Evolutionary conservation across 192 early-diverging fungal genomes (phyloP).

Genomic region (Backusella tuberculispora): DNA sequence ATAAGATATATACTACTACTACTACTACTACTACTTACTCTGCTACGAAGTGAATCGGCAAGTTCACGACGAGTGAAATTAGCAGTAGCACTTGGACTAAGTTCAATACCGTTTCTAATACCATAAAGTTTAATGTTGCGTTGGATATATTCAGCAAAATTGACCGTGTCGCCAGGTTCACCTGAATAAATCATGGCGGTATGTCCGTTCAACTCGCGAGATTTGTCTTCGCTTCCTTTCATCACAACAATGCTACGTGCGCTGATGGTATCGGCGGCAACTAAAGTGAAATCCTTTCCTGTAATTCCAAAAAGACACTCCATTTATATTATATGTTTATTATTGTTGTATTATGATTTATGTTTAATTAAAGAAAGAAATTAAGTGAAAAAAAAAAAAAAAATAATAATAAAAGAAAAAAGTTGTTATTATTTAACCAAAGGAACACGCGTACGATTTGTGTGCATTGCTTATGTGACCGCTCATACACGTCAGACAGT

Average conservation of each 20-base stretch:
- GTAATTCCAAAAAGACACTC: conserved; percentile 88
- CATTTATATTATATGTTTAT: conserved; percentile 49
- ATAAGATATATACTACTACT: background rate
- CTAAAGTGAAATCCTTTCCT: conserved; percentile 92
- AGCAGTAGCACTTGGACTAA: conserved; percentile 79
- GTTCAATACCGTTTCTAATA: conserved; percentile 84
- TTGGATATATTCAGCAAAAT: conserved; percentile 97
- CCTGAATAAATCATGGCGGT: conserved; percentile 86
- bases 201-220: conserved; percentile 79
- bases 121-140: conserved; percentile 89
- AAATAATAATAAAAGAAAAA: conserved; percentile 11
- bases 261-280: conserved; percentile 78
- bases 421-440: background rate
- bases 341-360: no score
- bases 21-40: conserved; percentile 50
- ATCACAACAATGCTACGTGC: conserved; percentile 87
- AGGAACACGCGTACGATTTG: conserved; percentile 17
- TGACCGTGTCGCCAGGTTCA: conserved; percentile 89
- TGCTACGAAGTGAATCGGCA: conserved; percentile 81
- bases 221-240: conserved; percentile 94
- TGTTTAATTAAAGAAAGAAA: background rate
- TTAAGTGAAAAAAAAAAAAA: conserved; percentile 21
- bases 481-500: background rate
- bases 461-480: conserved; percentile 14
- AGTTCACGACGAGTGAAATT: conserved; percentile 86